These are phyloP conservation scores for Tetrahymena thermophila DNA, from an alignment of 73 alveolate species.

Conservation along the genomic window DNA sequence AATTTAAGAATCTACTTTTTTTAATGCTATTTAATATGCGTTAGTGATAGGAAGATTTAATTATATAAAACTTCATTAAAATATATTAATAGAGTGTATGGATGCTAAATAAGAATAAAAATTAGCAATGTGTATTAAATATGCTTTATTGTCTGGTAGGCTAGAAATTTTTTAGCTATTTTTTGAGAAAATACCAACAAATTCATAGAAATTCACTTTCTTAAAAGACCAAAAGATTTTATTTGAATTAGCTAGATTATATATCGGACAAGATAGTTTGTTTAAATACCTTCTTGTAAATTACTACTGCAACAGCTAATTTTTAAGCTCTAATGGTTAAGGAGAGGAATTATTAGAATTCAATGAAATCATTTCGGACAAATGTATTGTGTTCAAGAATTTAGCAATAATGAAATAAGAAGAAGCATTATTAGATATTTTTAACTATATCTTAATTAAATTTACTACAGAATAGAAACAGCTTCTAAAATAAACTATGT, in stretches of 20 bases:
- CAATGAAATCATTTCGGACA: neutral
- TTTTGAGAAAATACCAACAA: neutral
- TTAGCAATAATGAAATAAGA: neutral
- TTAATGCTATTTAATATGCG: neutral
- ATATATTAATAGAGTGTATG: neutral
- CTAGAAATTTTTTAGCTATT: neutral
- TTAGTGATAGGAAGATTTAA: neutral
- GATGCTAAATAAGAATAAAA: neutral
- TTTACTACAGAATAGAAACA: neutral
- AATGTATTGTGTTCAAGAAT: neutral
- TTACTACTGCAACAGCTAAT: neutral
- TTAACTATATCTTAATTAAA: neutral
- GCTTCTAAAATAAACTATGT: neutral
- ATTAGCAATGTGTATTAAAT: neutral
- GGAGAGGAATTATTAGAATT: neutral
- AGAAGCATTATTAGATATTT: neutral
- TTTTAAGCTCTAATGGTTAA: neutral
- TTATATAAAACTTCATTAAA: neutral
- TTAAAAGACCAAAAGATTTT: neutral
- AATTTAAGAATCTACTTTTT: neutral
- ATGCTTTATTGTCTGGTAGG: neutral
- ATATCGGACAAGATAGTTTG: neutral
- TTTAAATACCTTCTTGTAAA: neutral
- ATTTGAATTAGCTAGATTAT: neutral
- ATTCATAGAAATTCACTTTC: neutral